Base-by-base conservation (phyloP, 495 filamentous ascomycete genomes). In the Xylaria palmicola region DNA sequence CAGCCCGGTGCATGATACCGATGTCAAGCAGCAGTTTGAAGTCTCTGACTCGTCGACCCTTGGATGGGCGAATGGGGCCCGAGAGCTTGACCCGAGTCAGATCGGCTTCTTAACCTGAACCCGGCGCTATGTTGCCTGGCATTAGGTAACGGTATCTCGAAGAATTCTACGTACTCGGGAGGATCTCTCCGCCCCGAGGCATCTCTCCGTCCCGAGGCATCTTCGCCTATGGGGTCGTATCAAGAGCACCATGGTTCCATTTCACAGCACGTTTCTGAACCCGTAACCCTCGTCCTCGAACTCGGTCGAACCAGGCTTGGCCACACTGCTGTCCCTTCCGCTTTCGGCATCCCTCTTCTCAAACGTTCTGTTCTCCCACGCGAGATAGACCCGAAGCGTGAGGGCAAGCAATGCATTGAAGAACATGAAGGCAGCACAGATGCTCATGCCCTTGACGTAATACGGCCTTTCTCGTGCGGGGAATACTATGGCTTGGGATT, bases 361-460 rank as follows among this genome's bases (percentile, higher is more conserved):
- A 20, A 86, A 77, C 48, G 77, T 76, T 56, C 63, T 72, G 60
- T 92, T 92, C 77, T 86, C 84, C 80, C 83, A 85, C 9, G 69
- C 73, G 26, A 91, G 74, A 26, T 87, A 75, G 29, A 66, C 65
- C 45, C 89, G 81, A 63, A 90, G 69, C 22, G 68, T 57, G 19
- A 88, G 61, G 0, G 86, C 83, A 19, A 90, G 73, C 2, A 86
- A 27, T 0, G 77, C 81, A 43, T 83, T 89, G 73, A 90, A 85
- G 59, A 87, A 79, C 84, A 90, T 88, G 65, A 91, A 90, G 2
- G 81, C 85, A 0, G 87, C 88, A 68, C 88, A 90, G 40, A 90
- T 76, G 15, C 72, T 74, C 80, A 88, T 88, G 0, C 90, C 89
- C 54, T 77, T 81, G n/a, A 79, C 68, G 63, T 85, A 91, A n/a